A percentile compares a stretch with the other conserved stretches of the same genome.
Conservation (phyloP, 2,329 filamentous ascomycete genomes). For the Phialemoniopsis sp. region DNA sequence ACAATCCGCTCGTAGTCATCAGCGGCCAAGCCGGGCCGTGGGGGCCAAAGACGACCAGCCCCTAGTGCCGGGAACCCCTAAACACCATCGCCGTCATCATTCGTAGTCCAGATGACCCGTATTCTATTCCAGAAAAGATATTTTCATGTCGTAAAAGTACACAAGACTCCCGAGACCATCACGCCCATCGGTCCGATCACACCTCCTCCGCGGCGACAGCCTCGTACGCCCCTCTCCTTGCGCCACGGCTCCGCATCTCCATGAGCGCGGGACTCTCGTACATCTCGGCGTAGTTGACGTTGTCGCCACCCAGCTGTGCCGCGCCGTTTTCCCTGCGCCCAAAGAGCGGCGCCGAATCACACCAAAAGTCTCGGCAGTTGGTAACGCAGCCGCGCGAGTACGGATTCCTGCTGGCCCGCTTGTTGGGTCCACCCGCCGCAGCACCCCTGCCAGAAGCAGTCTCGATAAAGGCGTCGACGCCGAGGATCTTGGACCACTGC, state of each 20-base stretch:
- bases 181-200: too few relatives aligned
- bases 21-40: too few relatives aligned
- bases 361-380: conserved; percentile 97
- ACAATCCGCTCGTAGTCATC: too few relatives aligned
- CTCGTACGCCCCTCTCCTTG: conserved; percentile 57
- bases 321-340: conserved; percentile 68
- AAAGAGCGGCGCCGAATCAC: conserved; percentile 80
- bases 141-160: too few relatives aligned
- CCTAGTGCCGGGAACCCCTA: too few relatives aligned
- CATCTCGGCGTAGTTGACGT: conserved; percentile 82
- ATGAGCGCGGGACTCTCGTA: conserved; percentile 80
- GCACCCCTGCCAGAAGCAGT: conserved; percentile 83
- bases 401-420: conserved; percentile 65
- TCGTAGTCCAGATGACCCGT: too few relatives aligned
- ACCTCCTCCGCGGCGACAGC: conserved; percentile 55
- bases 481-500: conserved; percentile 80
- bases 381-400: conserved; percentile 79
- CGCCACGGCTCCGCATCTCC: conserved; percentile 37
- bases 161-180: too few relatives aligned
- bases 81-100: too few relatives aligned
- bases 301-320: conserved; percentile 72
- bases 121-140: too few relatives aligned
- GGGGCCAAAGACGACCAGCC: too few relatives aligned
- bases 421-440: conserved; percentile 49
- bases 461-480: conserved; percentile 89